Evolutionary conservation across 805 yeast species (phyloP), one percentile per base, ranked within the genome.

Genomic region (Cyberlindnera nakhonratchasimensis): DNA sequence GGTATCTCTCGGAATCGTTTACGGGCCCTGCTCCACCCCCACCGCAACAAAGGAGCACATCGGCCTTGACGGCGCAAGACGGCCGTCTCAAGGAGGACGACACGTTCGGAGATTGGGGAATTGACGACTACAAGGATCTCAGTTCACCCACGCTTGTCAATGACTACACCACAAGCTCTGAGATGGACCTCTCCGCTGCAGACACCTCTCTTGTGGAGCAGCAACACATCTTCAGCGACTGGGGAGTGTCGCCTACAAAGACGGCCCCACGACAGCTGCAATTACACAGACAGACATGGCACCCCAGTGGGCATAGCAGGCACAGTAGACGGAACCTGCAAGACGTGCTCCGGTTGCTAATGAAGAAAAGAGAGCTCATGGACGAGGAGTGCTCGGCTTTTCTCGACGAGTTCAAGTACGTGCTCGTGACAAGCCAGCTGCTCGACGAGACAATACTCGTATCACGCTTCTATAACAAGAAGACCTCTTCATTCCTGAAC

Each of bases 351-450:
- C 20, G 16, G 14, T 5, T 26, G 17, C 19, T 43, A 20, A 28
- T 36, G 33, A 33, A 37, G 41, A 43, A 43, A 28, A 26, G 22
- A 22, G 38, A 28, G 20, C 20, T 37, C 6, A 44, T 44, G 45
- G 23, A 11, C 10, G 48, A 44, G 29, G 48, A 44, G 33, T 37
- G 30, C 9, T 14, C 35, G 5, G 43, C 43, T 33, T 77, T 76
- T 49, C 48, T 65, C 21, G 82, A 78, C 43, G 75, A 75, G 47
- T 74, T 76, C 48, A 67, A 75, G 34, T 78, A 76, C 52, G 56
- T 65, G 4, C 54, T 77, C 2, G 67, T 77, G 6, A 69, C 79
- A 4, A 72, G 79, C 7, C 73, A 69, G 40, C 57, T 77, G 16
- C 54, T 77, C 25, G 71, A 70, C 41, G 71, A 66, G 47, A 63